These are phyloP conservation scores for Ascoidea rubescens DNA, from an alignment of 805 yeast genomes.

Conservation along the genomic window DNA sequence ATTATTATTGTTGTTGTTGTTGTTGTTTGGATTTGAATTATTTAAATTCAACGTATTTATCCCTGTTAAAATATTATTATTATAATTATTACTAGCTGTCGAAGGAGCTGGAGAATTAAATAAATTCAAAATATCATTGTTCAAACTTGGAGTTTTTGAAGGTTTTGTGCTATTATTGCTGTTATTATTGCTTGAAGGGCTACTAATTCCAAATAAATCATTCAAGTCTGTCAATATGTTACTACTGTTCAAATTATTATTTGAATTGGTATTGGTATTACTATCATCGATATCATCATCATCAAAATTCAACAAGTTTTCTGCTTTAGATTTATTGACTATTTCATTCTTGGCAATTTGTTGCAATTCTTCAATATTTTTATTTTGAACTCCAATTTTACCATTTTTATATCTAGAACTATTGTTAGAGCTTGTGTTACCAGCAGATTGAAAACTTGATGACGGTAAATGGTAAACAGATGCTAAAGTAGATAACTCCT, in stretches of 20 bases:
- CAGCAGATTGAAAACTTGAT: conserved; percentile 38
- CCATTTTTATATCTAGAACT: conserved; percentile 24
- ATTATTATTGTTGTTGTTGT: background rate
- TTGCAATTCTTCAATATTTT: conserved; percentile 65
- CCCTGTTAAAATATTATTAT: conserved; percentile 6
- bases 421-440: conserved; percentile 18
- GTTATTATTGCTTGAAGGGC: conserved; percentile 1
- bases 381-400: conserved; percentile 24
- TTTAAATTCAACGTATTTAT: conserved; percentile 5
- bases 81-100: conserved; percentile 1
- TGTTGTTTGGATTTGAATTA: background rate
- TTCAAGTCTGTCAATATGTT: conserved; percentile 60
- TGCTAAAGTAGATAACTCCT: conserved; percentile 73
- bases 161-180: background rate
- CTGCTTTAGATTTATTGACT: conserved; percentile 49
- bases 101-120: conserved; percentile 2
- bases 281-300: conserved; percentile 31
- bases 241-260: conserved; percentile 18
- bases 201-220: conserved; percentile 40
- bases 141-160: background rate
- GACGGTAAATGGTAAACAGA: conserved; percentile 86
- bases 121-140: conserved; percentile 8
- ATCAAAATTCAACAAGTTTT: conserved; percentile 76
- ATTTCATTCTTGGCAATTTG: conserved; percentile 67
- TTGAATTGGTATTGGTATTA: background rate